These are phyloP conservation scores for Raffaelea albimanens DNA, from an alignment of 2,329 filamentous ascomycete genomes.

Conservation along the genomic window DNA sequence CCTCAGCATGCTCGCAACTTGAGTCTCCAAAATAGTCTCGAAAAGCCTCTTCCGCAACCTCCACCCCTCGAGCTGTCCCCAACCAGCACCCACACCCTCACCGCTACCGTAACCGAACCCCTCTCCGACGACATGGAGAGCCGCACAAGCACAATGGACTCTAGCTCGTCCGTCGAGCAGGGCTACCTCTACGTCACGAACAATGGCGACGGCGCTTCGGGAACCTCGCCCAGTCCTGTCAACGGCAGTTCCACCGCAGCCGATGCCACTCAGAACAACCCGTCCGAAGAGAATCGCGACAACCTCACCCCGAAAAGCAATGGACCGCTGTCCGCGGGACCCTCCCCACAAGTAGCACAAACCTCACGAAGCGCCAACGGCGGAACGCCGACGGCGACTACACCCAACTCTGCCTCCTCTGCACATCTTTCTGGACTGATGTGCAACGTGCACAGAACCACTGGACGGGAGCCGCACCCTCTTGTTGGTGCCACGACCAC, in stretches of 20 bases:
- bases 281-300: slow-evolving; percentile 37
- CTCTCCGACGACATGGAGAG: slow-evolving; percentile 26
- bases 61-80: slow-evolving; percentile 23
- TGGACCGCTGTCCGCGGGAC: slow-evolving; percentile 44
- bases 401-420: slow-evolving; percentile 37
- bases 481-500: slow-evolving; percentile 93
- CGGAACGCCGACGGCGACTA: slow-evolving; percentile 20
- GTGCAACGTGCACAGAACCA: slow-evolving; percentile 74
- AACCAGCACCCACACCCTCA: slow-evolving; percentile 22
- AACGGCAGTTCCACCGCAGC: slow-evolving; percentile 23
- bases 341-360: slow-evolving; percentile 43
- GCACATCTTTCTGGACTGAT: slow-evolving; percentile 56
- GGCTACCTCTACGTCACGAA: slow-evolving; percentile 15
- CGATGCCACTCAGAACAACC: slow-evolving; percentile 24
- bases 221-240: not conserved
- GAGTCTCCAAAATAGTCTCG: slow-evolving; percentile 47
- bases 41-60: slow-evolving; percentile 46
- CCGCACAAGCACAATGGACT: slow-evolving; percentile 40
- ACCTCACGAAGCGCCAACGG: slow-evolving; percentile 24
- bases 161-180: slow-evolving; percentile 23
- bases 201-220: not conserved
- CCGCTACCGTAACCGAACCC: slow-evolving; percentile 21
- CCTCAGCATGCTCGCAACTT: slow-evolving; percentile 44
- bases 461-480: slow-evolving; percentile 81
- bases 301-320: slow-evolving; percentile 41